A percentile compares a stretch with the other conserved stretches of the same genome.
Evolutionary conservation across 1,284 basidiomycete species (phyloP).

Genomic region (Laetiporus sulphureus): DNA sequence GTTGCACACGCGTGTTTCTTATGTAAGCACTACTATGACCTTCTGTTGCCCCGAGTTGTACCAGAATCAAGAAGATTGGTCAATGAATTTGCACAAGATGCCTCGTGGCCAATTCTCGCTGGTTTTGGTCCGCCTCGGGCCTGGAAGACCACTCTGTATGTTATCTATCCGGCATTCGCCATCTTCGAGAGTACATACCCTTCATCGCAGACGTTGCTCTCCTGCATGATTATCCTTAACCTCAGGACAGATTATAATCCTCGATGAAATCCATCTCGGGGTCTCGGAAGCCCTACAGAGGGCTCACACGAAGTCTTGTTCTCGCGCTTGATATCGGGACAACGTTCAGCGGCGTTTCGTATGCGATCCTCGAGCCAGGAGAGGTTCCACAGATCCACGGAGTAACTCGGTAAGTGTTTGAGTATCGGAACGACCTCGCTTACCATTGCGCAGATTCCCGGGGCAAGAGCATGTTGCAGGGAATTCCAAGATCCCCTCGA

Average conservation of each 20-base stretch:
- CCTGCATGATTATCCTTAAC: too few relatives aligned
- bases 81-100: slow-evolving; percentile 10
- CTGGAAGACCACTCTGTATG: too few relatives aligned
- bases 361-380: slow-evolving; percentile 68
- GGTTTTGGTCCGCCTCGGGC: too few relatives aligned
- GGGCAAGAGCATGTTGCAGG: slow-evolving; percentile 80
- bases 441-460: slow-evolving; percentile 46
- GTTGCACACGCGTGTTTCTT: slow-evolving; percentile 19
- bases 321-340: slow-evolving; percentile 73
- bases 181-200: too few relatives aligned
- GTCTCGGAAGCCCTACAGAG: slow-evolving; percentile 66
- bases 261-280: slow-evolving; percentile 33
- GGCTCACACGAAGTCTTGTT: slow-evolving; percentile 54
- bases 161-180: slow-evolving; percentile 6
- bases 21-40: too few relatives aligned
- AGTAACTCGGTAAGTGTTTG: slow-evolving; percentile 49
- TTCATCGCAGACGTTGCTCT: too few relatives aligned
- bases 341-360: slow-evolving; percentile 71
- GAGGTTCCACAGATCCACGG: slow-evolving; percentile 69
- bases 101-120: too few relatives aligned
- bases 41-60: too few relatives aligned
- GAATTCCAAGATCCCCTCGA: slow-evolving; percentile 73
- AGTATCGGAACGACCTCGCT: slow-evolving; percentile 5
- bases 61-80: too few relatives aligned
- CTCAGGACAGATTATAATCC: too few relatives aligned